phyloP scores from a whole-genome alignment of 257 asterid species.

The Vinca minor region DNA sequence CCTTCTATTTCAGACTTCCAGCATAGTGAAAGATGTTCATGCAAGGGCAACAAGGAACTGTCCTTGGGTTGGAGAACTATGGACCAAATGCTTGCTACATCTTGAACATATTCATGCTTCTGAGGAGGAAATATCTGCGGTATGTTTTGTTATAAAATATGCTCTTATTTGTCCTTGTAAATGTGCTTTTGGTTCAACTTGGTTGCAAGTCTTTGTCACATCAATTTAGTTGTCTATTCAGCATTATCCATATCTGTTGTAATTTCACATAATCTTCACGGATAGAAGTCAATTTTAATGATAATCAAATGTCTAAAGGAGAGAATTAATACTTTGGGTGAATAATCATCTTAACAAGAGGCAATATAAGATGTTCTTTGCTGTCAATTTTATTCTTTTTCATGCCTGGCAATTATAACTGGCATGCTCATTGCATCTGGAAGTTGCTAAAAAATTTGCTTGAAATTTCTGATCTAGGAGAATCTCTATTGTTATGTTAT shows the following conservation, averaged over 20 bases:
- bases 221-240: neutral
- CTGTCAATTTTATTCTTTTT: too few species aligned
- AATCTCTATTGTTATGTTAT: too few species aligned
- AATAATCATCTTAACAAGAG: neutral
- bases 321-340: neutral
- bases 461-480: neutral
- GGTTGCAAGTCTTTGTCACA: neutral
- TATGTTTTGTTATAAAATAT: constrained; percentile 23
- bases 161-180: neutral
- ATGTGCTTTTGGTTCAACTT: neutral
- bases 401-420: neutral
- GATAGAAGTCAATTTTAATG: neutral
- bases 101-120: constrained; percentile 78
- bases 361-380: neutral
- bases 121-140: constrained; percentile 65
- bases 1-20: constrained; percentile 54
- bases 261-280: neutral
- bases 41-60: constrained; percentile 90
- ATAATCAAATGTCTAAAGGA: neutral
- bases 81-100: constrained; percentile 73
- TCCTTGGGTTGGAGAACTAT: constrained; percentile 86
- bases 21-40: constrained; percentile 65
- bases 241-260: neutral
- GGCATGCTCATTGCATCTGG: neutral
- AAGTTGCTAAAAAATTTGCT: neutral